Conservation (phyloP, 768 basidiomycete species). For the Tylopilus subfusipes region DNA sequence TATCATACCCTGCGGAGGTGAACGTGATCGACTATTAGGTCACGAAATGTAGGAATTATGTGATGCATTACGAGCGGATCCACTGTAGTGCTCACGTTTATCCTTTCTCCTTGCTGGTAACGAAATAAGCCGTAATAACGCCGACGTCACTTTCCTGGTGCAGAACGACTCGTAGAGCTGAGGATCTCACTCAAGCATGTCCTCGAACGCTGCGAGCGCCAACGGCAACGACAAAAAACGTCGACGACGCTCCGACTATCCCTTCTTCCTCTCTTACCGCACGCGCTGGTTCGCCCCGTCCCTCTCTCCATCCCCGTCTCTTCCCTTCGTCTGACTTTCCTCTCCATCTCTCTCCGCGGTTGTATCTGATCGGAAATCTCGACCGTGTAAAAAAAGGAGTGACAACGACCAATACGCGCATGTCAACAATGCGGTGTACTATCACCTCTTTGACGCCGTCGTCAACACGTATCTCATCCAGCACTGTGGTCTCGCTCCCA, state of each 20-base stretch:
- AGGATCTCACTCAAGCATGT: too few species aligned
- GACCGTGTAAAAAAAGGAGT: constrained; percentile 48
- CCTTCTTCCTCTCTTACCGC: constrained; percentile 56
- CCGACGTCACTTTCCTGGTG: too few species aligned
- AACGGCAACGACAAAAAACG: constrained; percentile 29
- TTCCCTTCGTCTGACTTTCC: constrained; percentile 6
- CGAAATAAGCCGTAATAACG: too few species aligned
- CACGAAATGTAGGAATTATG: too few species aligned
- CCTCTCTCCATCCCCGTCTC: not conserved
- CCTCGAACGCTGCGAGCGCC: not conserved
- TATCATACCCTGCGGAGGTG: too few species aligned
- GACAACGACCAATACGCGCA: constrained; percentile 87
- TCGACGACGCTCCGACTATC: constrained; percentile 51
- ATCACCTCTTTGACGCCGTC: constrained; percentile 78
- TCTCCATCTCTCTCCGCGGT: not conserved
- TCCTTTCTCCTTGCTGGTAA: too few species aligned
- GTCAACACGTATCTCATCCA: constrained; percentile 77
- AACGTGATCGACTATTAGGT: too few species aligned
- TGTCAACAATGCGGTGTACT: constrained; percentile 78
- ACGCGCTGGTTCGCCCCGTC: constrained; percentile 57
- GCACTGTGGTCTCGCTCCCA: constrained; percentile 55
- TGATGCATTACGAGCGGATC: too few species aligned
- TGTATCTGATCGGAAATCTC: not conserved
- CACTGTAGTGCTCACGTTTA: too few species aligned
- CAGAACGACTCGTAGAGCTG: too few species aligned